These are phyloP conservation scores for Sugiyamaella neomexicana DNA, from an alignment of 1,139 yeast genomes.

Conservation along the genomic window DNA sequence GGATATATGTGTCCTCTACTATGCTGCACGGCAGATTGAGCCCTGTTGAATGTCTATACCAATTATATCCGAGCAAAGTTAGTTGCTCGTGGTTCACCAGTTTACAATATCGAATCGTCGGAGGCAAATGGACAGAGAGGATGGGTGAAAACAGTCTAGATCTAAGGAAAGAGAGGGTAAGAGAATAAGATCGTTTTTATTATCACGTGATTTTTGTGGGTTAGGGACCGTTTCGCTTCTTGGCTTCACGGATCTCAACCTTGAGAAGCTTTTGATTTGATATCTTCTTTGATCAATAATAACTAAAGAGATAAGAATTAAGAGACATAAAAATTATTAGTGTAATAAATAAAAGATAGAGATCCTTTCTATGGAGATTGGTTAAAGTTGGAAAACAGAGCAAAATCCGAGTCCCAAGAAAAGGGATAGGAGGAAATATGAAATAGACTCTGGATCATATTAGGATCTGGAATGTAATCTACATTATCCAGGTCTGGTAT, in stretches of 20 bases:
- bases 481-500: slow-evolving; percentile 9
- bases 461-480: slow-evolving; percentile 21
- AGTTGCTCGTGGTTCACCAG: neutral
- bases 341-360: neutral
- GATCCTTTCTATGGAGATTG: slow-evolving; percentile 2
- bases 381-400: slow-evolving; percentile 6
- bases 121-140: neutral
- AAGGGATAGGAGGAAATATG: slow-evolving; percentile 28
- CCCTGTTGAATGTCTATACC: no score
- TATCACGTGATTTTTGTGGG: neutral
- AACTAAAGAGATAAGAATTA: neutral
- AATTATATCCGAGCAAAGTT: no score
- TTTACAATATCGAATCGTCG: neutral
- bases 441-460: slow-evolving; percentile 28
- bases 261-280: no score
- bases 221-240: neutral
- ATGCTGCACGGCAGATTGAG: neutral
- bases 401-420: slow-evolving; percentile 28
- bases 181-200: neutral
- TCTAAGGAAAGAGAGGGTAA: neutral
- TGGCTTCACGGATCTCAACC: no score
- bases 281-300: no score
- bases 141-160: neutral
- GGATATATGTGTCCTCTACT: neutral
- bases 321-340: neutral